Evolutionary conservation across 148 eudicot genomes (phyloP).

Genomic region (Rheum nobile): DNA sequence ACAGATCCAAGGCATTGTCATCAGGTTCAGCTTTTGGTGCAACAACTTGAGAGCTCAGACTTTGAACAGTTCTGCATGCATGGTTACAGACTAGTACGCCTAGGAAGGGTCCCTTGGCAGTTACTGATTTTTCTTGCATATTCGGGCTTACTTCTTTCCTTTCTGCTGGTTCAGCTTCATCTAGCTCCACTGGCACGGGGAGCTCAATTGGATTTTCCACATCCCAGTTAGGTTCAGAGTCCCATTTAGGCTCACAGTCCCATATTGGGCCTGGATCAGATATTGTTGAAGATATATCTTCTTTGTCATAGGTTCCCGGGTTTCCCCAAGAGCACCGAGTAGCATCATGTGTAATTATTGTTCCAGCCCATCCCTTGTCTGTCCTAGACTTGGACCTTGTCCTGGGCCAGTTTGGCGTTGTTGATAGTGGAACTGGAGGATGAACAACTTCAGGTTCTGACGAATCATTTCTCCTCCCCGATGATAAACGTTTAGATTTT

Average conservation of each 20-base stretch:
- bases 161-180: slow-evolving; percentile 30
- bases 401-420: slow-evolving; percentile 88
- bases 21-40: slow-evolving; percentile 94
- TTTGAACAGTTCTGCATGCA: slow-evolving; percentile 90
- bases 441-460: slow-evolving; percentile 91
- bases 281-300: slow-evolving; percentile 94
- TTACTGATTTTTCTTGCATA: slow-evolving; percentile 56
- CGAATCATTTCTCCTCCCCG: slow-evolving; percentile 57
- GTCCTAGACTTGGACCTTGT: slow-evolving; percentile 78
- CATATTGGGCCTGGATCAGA: slow-evolving; percentile 98
- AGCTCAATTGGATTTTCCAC: slow-evolving; percentile 80
- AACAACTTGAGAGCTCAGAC: slow-evolving; percentile 88
- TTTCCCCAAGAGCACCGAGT: slow-evolving; percentile 70
- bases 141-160: slow-evolving; percentile 28
- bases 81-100: slow-evolving; percentile 93
- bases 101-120: slow-evolving; percentile 60
- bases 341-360: slow-evolving; percentile 51
- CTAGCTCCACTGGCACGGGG: slow-evolving; percentile 49
- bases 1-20: slow-evolving; percentile 70
- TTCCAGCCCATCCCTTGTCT: slow-evolving; percentile 74
- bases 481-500: slow-evolving; percentile 73
- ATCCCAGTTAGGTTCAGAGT: slow-evolving; percentile 67
- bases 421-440: slow-evolving; percentile 67
- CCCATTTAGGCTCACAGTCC: slow-evolving; percentile 99
- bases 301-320: slow-evolving; percentile 62